Percentiles rank a stretch among this genome's conserved stretches.
phyloP scores from a whole-genome alignment of 805 yeast genomes.

The Kodamaea restingae region DNA sequence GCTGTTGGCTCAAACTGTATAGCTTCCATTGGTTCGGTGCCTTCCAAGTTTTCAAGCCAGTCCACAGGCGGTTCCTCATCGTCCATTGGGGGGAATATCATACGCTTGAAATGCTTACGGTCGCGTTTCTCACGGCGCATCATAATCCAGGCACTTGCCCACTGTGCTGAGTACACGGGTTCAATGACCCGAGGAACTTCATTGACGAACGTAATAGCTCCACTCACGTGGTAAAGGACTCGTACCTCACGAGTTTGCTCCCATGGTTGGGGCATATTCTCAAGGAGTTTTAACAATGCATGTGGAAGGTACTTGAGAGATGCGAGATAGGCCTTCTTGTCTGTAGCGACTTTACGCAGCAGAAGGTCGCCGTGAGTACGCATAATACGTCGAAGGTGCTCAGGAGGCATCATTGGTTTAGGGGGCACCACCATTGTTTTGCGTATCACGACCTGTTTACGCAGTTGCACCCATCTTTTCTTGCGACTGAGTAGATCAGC shows the following conservation, averaged over 20 bases:
- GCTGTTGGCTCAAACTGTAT: slow-evolving; percentile 60
- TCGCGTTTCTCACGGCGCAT: slow-evolving; percentile 95
- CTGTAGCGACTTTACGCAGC: slow-evolving; percentile 71
- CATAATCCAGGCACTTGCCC: slow-evolving; percentile 90
- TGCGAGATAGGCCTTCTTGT: slow-evolving; percentile 83
- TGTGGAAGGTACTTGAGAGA: slow-evolving; percentile 95
- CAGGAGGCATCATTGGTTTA: slow-evolving; percentile 87
- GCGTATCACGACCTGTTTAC: slow-evolving; percentile 39
- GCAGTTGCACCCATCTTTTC: slow-evolving; percentile 59
- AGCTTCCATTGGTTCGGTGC: slow-evolving; percentile 67
- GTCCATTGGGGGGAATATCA: slow-evolving; percentile 94
- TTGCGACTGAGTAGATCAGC: slow-evolving; percentile 40
- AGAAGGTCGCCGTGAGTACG: slow-evolving; percentile 83
- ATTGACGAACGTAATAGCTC: slow-evolving; percentile 93
- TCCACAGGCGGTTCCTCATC: slow-evolving; percentile 94
- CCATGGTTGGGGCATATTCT: slow-evolving; percentile 99
- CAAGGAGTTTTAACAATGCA: slow-evolving; percentile 82
- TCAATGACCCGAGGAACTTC: slow-evolving; percentile 89
- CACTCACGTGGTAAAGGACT: slow-evolving; percentile 85
- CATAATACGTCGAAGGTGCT: slow-evolving; percentile 82
- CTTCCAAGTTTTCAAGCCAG: slow-evolving; percentile 77
- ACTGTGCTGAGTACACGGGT: slow-evolving; percentile 88
- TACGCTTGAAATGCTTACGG: slow-evolving; percentile 80
- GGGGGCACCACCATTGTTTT: slow-evolving; percentile 53
- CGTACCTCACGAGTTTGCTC: slow-evolving; percentile 79